phyloP scores from a whole-genome alignment of 2,329 filamentous ascomycete species.

The Volutella citrinella region DNA sequence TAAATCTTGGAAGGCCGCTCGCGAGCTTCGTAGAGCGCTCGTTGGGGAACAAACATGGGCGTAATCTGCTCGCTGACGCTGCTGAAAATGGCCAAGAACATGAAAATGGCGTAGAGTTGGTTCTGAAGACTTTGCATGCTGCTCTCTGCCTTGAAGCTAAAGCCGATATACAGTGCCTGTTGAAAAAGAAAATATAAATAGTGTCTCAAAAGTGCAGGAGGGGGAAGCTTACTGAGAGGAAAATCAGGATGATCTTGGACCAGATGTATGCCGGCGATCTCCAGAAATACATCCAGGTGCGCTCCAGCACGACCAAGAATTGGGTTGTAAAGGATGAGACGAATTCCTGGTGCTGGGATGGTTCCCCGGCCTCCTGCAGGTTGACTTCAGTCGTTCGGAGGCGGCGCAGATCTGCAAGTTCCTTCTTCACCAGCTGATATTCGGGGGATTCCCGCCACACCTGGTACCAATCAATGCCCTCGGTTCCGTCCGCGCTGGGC shows the following conservation, averaged over 20 bases:
- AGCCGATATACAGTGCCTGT: constrained; percentile 59
- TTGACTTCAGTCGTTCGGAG: constrained; percentile 1
- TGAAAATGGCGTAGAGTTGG: constrained; percentile 66
- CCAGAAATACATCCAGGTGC: constrained; percentile 31
- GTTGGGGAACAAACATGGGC: constrained; percentile 67
- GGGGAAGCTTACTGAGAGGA: constrained; percentile 15
- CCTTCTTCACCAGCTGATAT: constrained; percentile 23
- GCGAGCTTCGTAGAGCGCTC: constrained; percentile 64
- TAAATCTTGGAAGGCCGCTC: constrained; percentile 67
- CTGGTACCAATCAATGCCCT: constrained; percentile 46
- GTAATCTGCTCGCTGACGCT: constrained; percentile 60
- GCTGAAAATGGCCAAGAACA: constrained; percentile 66
- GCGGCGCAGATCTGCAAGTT: constrained; percentile 16
- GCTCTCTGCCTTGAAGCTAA: constrained; percentile 57
- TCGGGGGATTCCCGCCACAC: constrained; percentile 39
- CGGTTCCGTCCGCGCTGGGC: constrained; percentile 22
- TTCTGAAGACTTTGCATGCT: constrained; percentile 63
- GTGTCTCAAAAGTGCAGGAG: accelerated
- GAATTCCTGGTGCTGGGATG: constrained; percentile 28
- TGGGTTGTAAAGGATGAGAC: constrained; percentile 30
- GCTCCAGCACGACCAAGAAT: constrained; percentile 36
- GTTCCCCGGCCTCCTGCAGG: background rate
- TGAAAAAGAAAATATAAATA: background rate
- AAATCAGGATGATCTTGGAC: constrained; percentile 41
- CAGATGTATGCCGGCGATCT: constrained; percentile 58